These are phyloP conservation scores for Yamadazyma diospyri DNA, from an alignment of 1,139 yeast genomes.

Conservation along the genomic window DNA sequence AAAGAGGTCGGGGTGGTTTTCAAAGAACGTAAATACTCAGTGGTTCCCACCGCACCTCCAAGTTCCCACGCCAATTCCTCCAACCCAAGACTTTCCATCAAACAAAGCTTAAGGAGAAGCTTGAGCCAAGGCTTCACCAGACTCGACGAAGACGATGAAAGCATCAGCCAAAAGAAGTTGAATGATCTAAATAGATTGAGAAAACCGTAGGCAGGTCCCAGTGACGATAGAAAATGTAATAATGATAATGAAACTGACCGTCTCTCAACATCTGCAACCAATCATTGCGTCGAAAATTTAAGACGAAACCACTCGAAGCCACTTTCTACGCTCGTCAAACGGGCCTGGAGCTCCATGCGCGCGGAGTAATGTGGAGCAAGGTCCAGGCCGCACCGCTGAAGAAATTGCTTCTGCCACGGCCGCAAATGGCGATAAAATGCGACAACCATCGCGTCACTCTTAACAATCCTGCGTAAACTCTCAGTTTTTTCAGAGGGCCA, in stretches of 20 bases:
- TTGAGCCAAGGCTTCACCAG: slow-evolving; percentile 14
- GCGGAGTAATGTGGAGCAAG: too few species aligned
- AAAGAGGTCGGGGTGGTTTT: slow-evolving; percentile 66
- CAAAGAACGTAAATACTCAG: slow-evolving; percentile 64
- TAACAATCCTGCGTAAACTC: slow-evolving; percentile 1
- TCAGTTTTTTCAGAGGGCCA: slow-evolving; percentile 1
- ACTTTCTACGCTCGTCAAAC: not conserved
- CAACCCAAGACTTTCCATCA: slow-evolving; percentile 1
- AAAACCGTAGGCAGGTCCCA: slow-evolving; percentile 12
- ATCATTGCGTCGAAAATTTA: too few species aligned
- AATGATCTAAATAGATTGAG: slow-evolving; percentile 18
- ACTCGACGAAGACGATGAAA: slow-evolving; percentile 12
- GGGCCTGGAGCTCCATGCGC: too few species aligned
- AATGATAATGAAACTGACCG: not conserved
- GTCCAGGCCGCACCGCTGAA: too few species aligned
- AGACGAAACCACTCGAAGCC: too few species aligned
- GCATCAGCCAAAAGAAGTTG: slow-evolving; percentile 14
- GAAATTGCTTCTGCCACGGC: too few species aligned
- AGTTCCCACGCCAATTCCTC: not conserved
- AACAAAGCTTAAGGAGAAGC: slow-evolving; percentile 12
- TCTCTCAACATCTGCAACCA: slow-evolving; percentile 1
- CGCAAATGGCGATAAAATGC: too few species aligned
- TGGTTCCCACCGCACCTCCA: slow-evolving; percentile 72
- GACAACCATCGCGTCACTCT: slow-evolving; percentile 4
- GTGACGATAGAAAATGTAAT: not conserved